Base-by-base conservation (phyloP, 2,329 filamentous ascomycete genomes). In the Calonectria ilicicola region DNA sequence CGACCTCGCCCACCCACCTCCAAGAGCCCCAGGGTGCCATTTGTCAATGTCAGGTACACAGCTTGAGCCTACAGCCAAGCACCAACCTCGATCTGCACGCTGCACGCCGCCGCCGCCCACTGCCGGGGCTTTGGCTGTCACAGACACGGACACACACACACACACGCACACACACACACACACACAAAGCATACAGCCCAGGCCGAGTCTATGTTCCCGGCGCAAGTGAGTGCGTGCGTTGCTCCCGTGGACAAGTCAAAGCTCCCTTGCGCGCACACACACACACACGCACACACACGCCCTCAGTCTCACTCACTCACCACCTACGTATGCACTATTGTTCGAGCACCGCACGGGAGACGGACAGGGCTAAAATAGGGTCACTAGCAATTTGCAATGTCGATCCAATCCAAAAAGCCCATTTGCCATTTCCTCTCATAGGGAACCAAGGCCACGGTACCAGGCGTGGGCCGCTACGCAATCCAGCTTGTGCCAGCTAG, bases 361-460 rank as follows among this genome's bases (percentile, higher is more conserved):
- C 29, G n/a, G 29, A 35, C n/a, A 10, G 29, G n/a, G 35, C 56
- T 40, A 62, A 62, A 40, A 62, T 40, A 42, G 35, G 56, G 56
- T 14, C 17, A 21, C 35, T 62, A 23, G 56, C 56, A 62, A 62
- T 62, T 42, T 62, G 56, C 44, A 35, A 21, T 35, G 19, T 38
- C 44, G 62, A 65, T 35, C 62, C 62, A 65, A 65, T 65, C 62
- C 62, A 2, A 65, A 53, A 35, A 38, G 46, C 44, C 46, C 42
- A 42, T 49, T 38, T 63, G 32, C n/a, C 46, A 49, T 49, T 49
- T 38, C 65, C 65, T 38, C 23, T 21, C 32, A 56, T 56, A 56
- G 51, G 29, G 51, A 56, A 73, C 77, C 74, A 69, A 71, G 63
- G 67, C 69, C 27, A 67, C 71, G 72, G 75, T 75, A 69, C 65